phyloP scores from a whole-genome alignment of 2,329 filamentous ascomycete species.

The Blastomyces parvus region DNA sequence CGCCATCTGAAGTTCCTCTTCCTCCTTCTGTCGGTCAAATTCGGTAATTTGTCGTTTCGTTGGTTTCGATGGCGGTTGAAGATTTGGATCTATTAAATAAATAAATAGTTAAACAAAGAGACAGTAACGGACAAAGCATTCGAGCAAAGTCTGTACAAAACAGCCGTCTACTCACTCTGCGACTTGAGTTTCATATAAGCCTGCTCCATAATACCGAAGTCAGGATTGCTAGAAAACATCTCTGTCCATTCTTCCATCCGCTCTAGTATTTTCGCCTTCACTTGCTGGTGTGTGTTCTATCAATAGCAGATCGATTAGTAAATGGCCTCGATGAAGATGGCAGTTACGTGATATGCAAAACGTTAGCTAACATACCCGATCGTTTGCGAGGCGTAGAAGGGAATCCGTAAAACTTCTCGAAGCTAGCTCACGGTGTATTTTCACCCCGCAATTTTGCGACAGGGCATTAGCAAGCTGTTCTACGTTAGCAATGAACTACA shows the following conservation, averaged over 20 bases:
- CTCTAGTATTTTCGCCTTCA: slow-evolving; percentile 94
- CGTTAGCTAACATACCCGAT: slow-evolving; percentile 46
- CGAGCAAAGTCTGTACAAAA: background rate
- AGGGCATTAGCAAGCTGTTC: slow-evolving; percentile 73
- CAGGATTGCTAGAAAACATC: slow-evolving; percentile 82
- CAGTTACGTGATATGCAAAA: background rate
- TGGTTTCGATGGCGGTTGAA: slow-evolving; percentile 86
- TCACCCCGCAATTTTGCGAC: slow-evolving; percentile 80
- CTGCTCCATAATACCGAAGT: slow-evolving; percentile 95
- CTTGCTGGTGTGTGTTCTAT: slow-evolving; percentile 83
- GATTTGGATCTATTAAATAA: slow-evolving; percentile 61
- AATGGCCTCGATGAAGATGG: background rate
- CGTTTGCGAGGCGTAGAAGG: slow-evolving; percentile 77
- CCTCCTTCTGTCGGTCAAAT: slow-evolving; percentile 83
- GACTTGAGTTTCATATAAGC: slow-evolving; percentile 80
- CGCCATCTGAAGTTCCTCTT: slow-evolving; percentile 94
- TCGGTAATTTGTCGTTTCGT: slow-evolving; percentile 88
- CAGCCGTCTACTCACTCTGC: slow-evolving; percentile 41
- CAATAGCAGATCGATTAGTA: background rate
- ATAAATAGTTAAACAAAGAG: slow-evolving; percentile 22
- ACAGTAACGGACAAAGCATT: slow-evolving; percentile 13
- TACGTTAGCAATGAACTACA: background rate
- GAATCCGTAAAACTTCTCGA: slow-evolving; percentile 92
- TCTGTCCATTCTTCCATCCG: slow-evolving; percentile 94
- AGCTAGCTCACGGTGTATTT: slow-evolving; percentile 80